These are phyloP conservation scores for Letharia columbiana DNA, from an alignment of 495 filamentous ascomycete species.

Conservation along the genomic window DNA sequence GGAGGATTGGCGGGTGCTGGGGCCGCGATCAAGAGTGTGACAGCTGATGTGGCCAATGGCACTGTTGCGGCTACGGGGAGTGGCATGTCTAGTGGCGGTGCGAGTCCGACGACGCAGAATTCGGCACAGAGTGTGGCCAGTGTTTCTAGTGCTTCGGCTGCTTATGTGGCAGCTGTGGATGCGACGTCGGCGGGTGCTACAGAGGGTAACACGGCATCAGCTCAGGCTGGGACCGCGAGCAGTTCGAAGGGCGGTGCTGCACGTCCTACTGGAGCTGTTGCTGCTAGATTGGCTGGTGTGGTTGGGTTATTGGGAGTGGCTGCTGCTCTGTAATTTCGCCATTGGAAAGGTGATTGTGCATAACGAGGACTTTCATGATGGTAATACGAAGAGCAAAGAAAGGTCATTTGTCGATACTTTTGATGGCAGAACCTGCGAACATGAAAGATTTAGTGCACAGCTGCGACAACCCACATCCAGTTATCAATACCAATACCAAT, in stretches of 20 bases:
- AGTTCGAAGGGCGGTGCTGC: slow-evolving; percentile 12
- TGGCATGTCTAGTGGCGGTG: slow-evolving; percentile 13
- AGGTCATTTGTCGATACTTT: not conserved
- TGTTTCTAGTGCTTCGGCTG: slow-evolving; percentile 7
- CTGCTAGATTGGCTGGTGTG: slow-evolving; percentile 17
- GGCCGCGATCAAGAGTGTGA: slow-evolving; percentile 14
- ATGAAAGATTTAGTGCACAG: not conserved
- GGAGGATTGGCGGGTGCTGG: slow-evolving; percentile 21
- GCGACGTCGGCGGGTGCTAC: slow-evolving; percentile 4
- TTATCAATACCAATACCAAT: too few relatives aligned
- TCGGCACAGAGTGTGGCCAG: not conserved
- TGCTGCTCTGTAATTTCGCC: slow-evolving; percentile 4
- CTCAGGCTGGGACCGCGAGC: slow-evolving; percentile 1
- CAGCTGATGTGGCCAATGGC: slow-evolving; percentile 11
- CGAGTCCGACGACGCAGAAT: slow-evolving; percentile 8
- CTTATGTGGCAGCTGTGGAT: slow-evolving; percentile 14
- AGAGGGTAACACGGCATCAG: not conserved
- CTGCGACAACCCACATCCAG: too few relatives aligned
- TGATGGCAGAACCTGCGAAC: not conserved
- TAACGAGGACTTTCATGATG: not conserved
- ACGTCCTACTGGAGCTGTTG: slow-evolving; percentile 16
- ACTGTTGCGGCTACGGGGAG: slow-evolving; percentile 22
- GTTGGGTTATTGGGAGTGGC: slow-evolving; percentile 21
- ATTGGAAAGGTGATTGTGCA: not conserved
- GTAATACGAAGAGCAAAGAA: not conserved